Evolutionary conservation across 1,284 basidiomycete genomes (phyloP), one percentile per base, ranked within the genome.

Genomic region (Blastosporella zonata): DNA sequence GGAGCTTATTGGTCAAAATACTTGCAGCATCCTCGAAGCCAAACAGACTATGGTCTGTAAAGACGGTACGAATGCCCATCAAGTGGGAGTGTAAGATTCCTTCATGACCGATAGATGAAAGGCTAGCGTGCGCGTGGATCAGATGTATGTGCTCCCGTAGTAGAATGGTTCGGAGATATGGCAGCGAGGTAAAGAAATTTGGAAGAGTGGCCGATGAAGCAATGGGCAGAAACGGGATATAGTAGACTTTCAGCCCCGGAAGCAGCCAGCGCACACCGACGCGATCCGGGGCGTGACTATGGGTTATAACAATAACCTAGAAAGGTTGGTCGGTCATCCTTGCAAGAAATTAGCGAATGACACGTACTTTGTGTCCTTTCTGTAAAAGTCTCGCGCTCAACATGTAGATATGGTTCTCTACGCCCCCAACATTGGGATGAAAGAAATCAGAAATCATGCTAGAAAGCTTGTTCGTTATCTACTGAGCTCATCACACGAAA

Each of bases 401-500:
- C 81, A 90, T 92, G 70, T 93, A 97, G 43, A 98, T 95, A 67
- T 98, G 94, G 54, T 86, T 95, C 68, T 99, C 97, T 20, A 99
- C 95, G 8, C 97, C 97, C 20, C 97, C 97, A 2, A 97, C 87
- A 54, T 85, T 81, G 0, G 96, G 96, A 63, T 92, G 87, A 72
- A 98, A 99, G 73, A 98, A 99, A 69, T 99, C 96, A 41, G 87
- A 93, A 40, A 98, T 83, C 90, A 99, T 94, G 21, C 92, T 95
- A 22, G 18, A 7, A 45, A 28, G 12, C 7, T 27, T 38, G 10
- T 21, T n/a, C n/a, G n/a, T n/a, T n/a, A n/a, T n/a, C n/a, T 29
- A 22, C 17, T 43, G 20, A 42, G 35, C 25, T 17, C 6, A 29
- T 29, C 31, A 10, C 13, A 20, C 22, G 25, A 15, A 47, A 4